Conservation (phyloP, 2,329 filamentous ascomycete species). For the Talaromyces sp. region DNA sequence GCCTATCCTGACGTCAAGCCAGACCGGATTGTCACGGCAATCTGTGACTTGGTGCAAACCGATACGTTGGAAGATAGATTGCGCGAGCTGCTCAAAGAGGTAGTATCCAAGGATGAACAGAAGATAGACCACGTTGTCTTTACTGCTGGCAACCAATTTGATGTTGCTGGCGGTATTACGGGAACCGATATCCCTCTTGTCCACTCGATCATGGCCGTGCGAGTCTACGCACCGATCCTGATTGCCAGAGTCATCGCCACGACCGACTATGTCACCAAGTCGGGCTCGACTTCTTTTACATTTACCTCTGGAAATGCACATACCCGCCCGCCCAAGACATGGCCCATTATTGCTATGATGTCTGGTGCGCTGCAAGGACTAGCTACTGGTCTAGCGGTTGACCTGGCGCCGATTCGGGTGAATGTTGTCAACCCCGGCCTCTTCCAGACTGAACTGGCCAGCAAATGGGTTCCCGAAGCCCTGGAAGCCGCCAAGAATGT, state of each 20-base stretch:
- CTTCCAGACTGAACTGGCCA: slow-evolving; percentile 42
- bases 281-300: slow-evolving; percentile 46
- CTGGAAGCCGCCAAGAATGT: slow-evolving; percentile 13
- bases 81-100: slow-evolving; percentile 4
- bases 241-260: slow-evolving; percentile 46
- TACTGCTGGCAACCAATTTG: slow-evolving; percentile 50
- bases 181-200: slow-evolving; percentile 14
- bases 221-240: slow-evolving; percentile 39
- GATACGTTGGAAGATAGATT: slow-evolving; percentile 3
- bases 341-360: slow-evolving; percentile 24
- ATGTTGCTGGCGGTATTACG: slow-evolving; percentile 26
- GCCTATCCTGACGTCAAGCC: slow-evolving; percentile 37
- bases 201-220: slow-evolving; percentile 21
- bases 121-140: slow-evolving; percentile 53
- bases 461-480: not conserved
- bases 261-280: slow-evolving; percentile 37
- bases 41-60: slow-evolving; percentile 23
- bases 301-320: slow-evolving; percentile 49
- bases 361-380: slow-evolving; percentile 21
- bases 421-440: slow-evolving; percentile 58
- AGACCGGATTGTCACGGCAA: slow-evolving; percentile 33
- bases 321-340: slow-evolving; percentile 30
- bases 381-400: slow-evolving; percentile 48
- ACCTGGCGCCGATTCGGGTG: slow-evolving; percentile 59
- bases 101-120: slow-evolving; percentile 8